These are phyloP conservation scores for Murraya koenigii DNA, from an alignment of 345 rosid species.

Conservation along the genomic window DNA sequence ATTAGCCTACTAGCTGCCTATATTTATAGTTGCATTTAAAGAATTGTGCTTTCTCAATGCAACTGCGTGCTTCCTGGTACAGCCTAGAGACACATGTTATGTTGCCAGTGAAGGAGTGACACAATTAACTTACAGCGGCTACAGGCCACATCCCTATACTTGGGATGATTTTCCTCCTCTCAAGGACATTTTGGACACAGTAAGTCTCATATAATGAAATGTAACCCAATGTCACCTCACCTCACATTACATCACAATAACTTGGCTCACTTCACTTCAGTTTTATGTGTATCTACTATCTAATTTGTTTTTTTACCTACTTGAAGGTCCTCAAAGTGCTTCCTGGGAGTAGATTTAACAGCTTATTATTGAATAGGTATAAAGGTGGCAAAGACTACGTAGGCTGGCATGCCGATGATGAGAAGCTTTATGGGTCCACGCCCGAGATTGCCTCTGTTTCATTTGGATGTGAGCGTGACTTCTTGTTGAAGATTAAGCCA, in stretches of 20 bases:
- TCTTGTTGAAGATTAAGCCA: slow-evolving; percentile 62
- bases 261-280: not conserved
- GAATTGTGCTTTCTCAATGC: not conserved
- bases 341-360: slow-evolving; percentile 82
- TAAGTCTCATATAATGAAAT: slow-evolving; percentile 23
- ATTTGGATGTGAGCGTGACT: slow-evolving; percentile 88
- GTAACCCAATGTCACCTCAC: not conserved
- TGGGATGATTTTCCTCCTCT: slow-evolving; percentile 93
- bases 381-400: slow-evolving; percentile 73
- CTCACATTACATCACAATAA: not conserved
- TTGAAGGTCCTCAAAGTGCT: slow-evolving; percentile 62
- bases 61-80: slow-evolving; percentile 2
- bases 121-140: slow-evolving; percentile 63
- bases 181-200: slow-evolving; percentile 63
- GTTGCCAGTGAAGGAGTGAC: slow-evolving; percentile 68
- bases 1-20: no score
- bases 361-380: slow-evolving; percentile 78
- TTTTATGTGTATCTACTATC: not conserved
- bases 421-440: slow-evolving; percentile 62
- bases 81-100: slow-evolving; percentile 77
- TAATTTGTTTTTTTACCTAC: slow-evolving; percentile 3
- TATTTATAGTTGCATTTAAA: not conserved
- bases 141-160: slow-evolving; percentile 57
- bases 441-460: slow-evolving; percentile 84
- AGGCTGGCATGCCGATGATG: slow-evolving; percentile 94